Percentiles rank a stretch among this genome's conserved stretches.
These are phyloP conservation scores for Xylaria venustula DNA, from an alignment of 495 filamentous ascomycete genomes.

Conservation along the genomic window DNA sequence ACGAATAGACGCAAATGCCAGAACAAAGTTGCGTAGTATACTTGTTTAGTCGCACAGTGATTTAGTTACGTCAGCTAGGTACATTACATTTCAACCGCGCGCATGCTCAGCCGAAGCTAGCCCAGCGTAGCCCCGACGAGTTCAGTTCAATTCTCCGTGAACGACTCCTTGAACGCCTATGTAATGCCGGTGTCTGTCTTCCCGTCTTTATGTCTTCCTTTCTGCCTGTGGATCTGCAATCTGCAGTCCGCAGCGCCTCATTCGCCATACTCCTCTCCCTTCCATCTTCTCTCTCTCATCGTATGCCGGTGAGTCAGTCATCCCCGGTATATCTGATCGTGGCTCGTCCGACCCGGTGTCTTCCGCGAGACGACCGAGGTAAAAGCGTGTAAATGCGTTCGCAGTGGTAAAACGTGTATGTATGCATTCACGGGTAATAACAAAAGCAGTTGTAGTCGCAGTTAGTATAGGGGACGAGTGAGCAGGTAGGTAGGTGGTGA, in stretches of 20 bases:
- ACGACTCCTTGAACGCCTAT: slow-evolving; percentile 31
- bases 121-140: not conserved
- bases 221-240: not conserved
- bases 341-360: too few species aligned
- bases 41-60: too few species aligned
- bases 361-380: not conserved
- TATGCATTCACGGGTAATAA: not conserved
- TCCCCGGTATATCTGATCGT: too few species aligned
- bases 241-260: too few species aligned
- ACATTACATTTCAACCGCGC: too few species aligned
- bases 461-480: not conserved
- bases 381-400: not conserved
- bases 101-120: too few species aligned
- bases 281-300: not conserved
- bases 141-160: not conserved
- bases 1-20: too few species aligned
- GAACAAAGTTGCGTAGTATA: too few species aligned
- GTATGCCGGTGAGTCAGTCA: too few species aligned
- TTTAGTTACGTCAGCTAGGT: too few species aligned
- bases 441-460: not conserved
- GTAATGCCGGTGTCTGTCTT: slow-evolving; percentile 22
- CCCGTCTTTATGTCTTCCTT: not conserved
- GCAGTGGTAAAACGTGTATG: too few species aligned
- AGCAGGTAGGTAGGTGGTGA: not conserved
- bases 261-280: not conserved